Conservation (phyloP, 208 protist species). For the Trypanosoma brucei region DNA sequence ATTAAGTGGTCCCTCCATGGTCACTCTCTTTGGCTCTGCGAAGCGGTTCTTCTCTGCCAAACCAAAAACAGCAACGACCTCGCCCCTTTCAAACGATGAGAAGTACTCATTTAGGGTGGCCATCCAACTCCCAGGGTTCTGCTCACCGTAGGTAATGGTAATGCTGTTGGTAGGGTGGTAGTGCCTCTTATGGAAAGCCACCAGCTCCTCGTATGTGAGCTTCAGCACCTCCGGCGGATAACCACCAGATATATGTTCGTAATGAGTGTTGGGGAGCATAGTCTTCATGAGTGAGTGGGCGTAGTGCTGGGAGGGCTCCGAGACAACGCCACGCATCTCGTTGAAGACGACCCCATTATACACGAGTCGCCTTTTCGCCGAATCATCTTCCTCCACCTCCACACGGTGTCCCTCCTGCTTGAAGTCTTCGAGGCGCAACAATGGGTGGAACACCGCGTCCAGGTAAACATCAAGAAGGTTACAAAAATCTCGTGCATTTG, state of each 20-base stretch:
- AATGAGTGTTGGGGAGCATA: slow-evolving; percentile 86
- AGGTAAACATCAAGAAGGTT: slow-evolving; percentile 93
- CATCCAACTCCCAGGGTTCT: slow-evolving; percentile 73
- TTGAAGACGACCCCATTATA: slow-evolving; percentile 94
- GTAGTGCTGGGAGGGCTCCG: slow-evolving; percentile 81
- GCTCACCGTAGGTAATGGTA: slow-evolving; percentile 85
- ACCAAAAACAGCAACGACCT: slow-evolving; percentile 48
- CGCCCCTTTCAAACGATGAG: slow-evolving; percentile 30
- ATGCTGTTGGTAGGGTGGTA: slow-evolving; percentile 92
- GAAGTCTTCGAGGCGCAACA: slow-evolving; percentile 89
- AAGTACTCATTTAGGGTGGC: slow-evolving; percentile 69
- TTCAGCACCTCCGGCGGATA: slow-evolving; percentile 84
- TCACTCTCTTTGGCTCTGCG: slow-evolving; percentile 31
- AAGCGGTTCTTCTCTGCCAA: slow-evolving; percentile 51
- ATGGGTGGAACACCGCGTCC: slow-evolving; percentile 88
- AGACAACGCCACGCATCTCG: slow-evolving; percentile 92
- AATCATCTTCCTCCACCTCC: slow-evolving; percentile 52
- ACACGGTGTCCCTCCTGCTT: slow-evolving; percentile 90
- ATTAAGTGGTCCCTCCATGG: slow-evolving; percentile 72
- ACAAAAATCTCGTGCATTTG: slow-evolving; percentile 87
- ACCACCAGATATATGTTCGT: slow-evolving; percentile 86
- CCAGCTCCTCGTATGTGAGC: slow-evolving; percentile 86
- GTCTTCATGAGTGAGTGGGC: slow-evolving; percentile 54
- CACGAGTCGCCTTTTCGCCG: slow-evolving; percentile 31
- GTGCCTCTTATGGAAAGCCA: slow-evolving; percentile 81